phyloP scores from a whole-genome alignment of 1,139 yeast genomes.

The Zygoascus hellenicus region DNA sequence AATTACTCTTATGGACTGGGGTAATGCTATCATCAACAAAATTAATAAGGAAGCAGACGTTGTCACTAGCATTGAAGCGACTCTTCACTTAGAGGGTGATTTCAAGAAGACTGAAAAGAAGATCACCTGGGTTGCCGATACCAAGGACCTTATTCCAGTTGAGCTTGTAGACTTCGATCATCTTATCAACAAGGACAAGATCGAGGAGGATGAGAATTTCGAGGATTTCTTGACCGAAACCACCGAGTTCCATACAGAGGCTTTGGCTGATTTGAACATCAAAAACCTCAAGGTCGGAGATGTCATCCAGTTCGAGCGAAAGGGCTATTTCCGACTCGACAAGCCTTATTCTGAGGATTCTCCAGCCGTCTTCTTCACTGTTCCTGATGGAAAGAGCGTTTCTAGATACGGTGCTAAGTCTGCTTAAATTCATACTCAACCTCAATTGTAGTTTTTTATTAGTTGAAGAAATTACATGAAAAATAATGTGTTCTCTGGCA shows the following conservation, averaged over 20 bases:
- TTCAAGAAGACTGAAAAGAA: slow-evolving; percentile 96
- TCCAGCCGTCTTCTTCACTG: slow-evolving; percentile 78
- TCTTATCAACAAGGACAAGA: slow-evolving; percentile 89
- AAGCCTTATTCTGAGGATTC: slow-evolving; percentile 42
- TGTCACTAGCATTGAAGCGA: slow-evolving; percentile 65
- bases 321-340: slow-evolving; percentile 91
- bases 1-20: slow-evolving; percentile 98
- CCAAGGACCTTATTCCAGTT: slow-evolving; percentile 58
- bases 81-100: slow-evolving; percentile 90
- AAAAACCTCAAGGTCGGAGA: slow-evolving; percentile 75
- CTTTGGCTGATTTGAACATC: slow-evolving; percentile 77
- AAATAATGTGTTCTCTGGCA: background rate
- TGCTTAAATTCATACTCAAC: background rate
- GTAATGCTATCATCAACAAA: slow-evolving; percentile 79
- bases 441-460: background rate
- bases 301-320: slow-evolving; percentile 91
- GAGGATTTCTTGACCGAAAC: slow-evolving; percentile 87
- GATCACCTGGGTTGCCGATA: slow-evolving; percentile 90
- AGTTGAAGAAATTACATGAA: background rate
- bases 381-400: slow-evolving; percentile 93
- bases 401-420: slow-evolving; percentile 71
- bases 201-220: slow-evolving; percentile 91
- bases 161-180: slow-evolving; percentile 92
- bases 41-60: slow-evolving; percentile 53
- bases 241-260: slow-evolving; percentile 78